Base-by-base conservation (phyloP, 805 yeast genomes). In the Maudiozyma saulgeensis region DNA sequence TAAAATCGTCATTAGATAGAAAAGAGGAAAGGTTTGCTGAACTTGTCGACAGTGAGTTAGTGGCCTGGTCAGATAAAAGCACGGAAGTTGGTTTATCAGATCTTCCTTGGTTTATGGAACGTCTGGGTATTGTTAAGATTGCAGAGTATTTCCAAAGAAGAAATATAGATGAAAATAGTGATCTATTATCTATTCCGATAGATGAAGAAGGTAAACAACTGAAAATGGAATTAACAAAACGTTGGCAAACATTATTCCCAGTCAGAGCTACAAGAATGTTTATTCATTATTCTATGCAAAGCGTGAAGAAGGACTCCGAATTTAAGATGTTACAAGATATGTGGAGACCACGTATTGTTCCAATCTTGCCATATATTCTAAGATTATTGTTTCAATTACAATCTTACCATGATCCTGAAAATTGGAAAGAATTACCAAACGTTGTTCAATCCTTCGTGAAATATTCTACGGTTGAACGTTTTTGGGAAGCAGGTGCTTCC, bases 401-500 rank as follows among this genome's bases (percentile, higher is more conserved):
- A 67, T 88, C 96, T 0, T 93, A 90, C 61, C 96, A 89, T 64
- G 87, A 93, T 60, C 96, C 98, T 0, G 84, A 75, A 12, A 91
- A 91, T 65, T 91, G 99, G 98, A 73, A 72, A 13, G 86, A 80
- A 39, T 72, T 93, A 45, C 98, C 99, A 0, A 77, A 76, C 2
- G 95, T 88, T 49, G 98, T 93, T 1, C 96, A 87, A 64, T 75
- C 91, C 1, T 91, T 95, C 71, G 96, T 91, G n/a, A 78, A 79
- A 55, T 84, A 87, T 58, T 84, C 95, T 52, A 84, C 95, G 45
- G 81, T 83, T 63, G 99, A 93, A 69, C 75, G 98, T 59, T 93
- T 93, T 65, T 93, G 99, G 99, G 98, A 95, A 62, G 95, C 89
- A 52, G 99, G 99, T 16, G 95, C 95, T 21, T 87, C 96, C 1